phyloP scores from a whole-genome alignment of 2,329 filamentous ascomycete species.

The Cladophialophora carrionii region DNA sequence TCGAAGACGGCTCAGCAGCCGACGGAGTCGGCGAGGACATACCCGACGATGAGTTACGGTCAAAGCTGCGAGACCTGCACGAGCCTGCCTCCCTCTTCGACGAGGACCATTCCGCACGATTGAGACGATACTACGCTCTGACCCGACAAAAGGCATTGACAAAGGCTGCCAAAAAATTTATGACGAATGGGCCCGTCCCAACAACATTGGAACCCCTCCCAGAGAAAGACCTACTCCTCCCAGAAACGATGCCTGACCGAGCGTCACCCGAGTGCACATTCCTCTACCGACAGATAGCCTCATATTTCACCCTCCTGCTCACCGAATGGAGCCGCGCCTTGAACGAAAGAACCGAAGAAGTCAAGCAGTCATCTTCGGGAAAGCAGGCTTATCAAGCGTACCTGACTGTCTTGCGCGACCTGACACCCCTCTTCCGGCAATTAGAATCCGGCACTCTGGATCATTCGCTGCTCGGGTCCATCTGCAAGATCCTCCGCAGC shows the following conservation, averaged over 20 bases:
- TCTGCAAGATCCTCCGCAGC: conserved; percentile 88
- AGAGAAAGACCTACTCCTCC: conserved; percentile 87
- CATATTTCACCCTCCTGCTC: conserved; percentile 96
- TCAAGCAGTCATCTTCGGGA: conserved; percentile 75
- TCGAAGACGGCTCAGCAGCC: conserved; percentile 18
- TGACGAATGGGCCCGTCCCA: conserved; percentile 76
- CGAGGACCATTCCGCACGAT: conserved; percentile 70
- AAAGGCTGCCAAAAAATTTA: conserved; percentile 39
- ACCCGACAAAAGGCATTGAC: conserved; percentile 44
- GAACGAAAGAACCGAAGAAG: conserved; percentile 58
- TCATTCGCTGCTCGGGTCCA: conserved; percentile 75
- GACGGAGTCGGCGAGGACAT: conserved; percentile 40
- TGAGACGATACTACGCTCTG: conserved; percentile 72
- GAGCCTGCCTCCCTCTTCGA: conserved; percentile 80
- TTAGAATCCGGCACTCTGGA: conserved; percentile 80
- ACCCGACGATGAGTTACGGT: conserved; percentile 63
- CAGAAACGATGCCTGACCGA: conserved; percentile 61
- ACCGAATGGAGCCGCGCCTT: conserved; percentile 83
- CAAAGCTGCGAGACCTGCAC: conserved; percentile 69
- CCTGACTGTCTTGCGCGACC: conserved; percentile 82
- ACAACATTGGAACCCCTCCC: conserved; percentile 79
- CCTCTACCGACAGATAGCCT: conserved; percentile 84
- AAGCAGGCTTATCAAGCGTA: conserved; percentile 82
- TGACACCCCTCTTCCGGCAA: conserved; percentile 86
- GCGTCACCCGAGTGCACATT: conserved; percentile 69